These are phyloP conservation scores for Rutstroemia sp. DNA, from an alignment of 2,329 filamentous ascomycete genomes.

Conservation along the genomic window DNA sequence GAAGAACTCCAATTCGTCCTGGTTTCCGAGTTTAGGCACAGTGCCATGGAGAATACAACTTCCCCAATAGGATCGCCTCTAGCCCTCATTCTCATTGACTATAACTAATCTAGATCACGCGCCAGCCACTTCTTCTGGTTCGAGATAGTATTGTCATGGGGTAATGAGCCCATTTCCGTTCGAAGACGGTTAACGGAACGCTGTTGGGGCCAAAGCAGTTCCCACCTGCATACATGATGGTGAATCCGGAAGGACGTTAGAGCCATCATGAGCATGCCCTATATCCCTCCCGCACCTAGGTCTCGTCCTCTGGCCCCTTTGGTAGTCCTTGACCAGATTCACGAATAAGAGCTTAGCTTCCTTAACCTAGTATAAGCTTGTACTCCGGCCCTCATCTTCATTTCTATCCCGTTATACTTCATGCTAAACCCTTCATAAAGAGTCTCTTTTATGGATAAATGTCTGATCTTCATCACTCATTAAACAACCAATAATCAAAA, in stretches of 20 bases:
- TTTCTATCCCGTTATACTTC: slow-evolving; percentile 17
- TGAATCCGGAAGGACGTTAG: slow-evolving; percentile 24
- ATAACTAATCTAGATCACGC: slow-evolving; percentile 26
- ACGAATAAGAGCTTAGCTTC: slow-evolving; percentile 27
- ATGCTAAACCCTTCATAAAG: slow-evolving; percentile 9
- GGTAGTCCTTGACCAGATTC: slow-evolving; percentile 18
- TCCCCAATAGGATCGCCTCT: slow-evolving; percentile 12
- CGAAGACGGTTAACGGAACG: slow-evolving; percentile 12
- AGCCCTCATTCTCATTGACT: slow-evolving; percentile 5
- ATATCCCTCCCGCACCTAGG: slow-evolving; percentile 8
- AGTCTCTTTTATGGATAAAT: slow-evolving; percentile 18
- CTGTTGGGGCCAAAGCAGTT: slow-evolving; percentile 11
- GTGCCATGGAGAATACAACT: slow-evolving; percentile 3
- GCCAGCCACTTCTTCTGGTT: slow-evolving; percentile 25
- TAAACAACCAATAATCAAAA: slow-evolving; percentile 13
- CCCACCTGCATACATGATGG: slow-evolving; percentile 15
- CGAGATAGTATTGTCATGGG: slow-evolving; percentile 14
- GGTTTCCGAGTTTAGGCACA: slow-evolving; percentile 26
- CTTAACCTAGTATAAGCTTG: slow-evolving; percentile 22
- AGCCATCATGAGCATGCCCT: slow-evolving; percentile 25
- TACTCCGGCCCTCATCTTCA: slow-evolving; percentile 23
- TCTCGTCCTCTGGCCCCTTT: slow-evolving; percentile 21
- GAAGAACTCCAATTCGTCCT: slow-evolving; percentile 22
- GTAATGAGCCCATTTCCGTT: slow-evolving; percentile 17
- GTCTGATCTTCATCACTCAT: slow-evolving; percentile 13